A percentile compares a stretch with the other conserved stretches of the same genome.
phyloP scores from a whole-genome alignment of 306 rosid species.

The Glycyrrhiza uralensis region DNA sequence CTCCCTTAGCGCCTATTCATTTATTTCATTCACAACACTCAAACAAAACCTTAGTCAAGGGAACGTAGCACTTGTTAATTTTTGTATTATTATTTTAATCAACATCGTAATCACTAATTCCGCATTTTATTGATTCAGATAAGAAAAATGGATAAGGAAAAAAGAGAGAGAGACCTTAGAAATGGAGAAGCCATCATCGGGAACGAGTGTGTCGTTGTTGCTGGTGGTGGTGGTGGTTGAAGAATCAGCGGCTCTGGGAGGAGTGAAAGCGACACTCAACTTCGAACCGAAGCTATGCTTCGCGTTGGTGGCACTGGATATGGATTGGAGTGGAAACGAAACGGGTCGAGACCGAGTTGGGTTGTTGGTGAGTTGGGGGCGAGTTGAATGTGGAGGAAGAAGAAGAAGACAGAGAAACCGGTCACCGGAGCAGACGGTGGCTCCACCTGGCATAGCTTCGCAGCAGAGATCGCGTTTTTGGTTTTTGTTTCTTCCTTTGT shows the following conservation, averaged over 20 bases:
- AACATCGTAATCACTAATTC: too few relatives aligned
- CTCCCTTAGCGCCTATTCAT: too few relatives aligned
- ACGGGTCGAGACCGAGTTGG: conserved; percentile 4
- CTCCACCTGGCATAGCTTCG: conserved; percentile 24
- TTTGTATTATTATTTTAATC: too few relatives aligned
- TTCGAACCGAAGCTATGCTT: not conserved
- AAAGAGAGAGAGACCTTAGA: too few relatives aligned
- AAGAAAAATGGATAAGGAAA: too few relatives aligned
- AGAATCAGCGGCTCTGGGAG: conserved; percentile 65
- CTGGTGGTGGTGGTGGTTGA: conserved; percentile 49
- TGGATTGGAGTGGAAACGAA: not conserved
- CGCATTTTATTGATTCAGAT: too few relatives aligned
- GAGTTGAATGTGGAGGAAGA: conserved; percentile 25
- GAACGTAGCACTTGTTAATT: too few relatives aligned
- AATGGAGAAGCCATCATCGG: conserved; percentile 67
- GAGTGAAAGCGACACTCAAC: conserved; percentile 13
- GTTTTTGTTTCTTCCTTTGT: not conserved
- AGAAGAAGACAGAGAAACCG: conserved; percentile 6
- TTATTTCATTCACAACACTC: too few relatives aligned
- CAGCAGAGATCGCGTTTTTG: not conserved
- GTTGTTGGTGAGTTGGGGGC: conserved; percentile 24
- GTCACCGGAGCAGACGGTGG: conserved; percentile 36
- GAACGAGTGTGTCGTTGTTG: conserved; percentile 32
- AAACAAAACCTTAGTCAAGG: too few relatives aligned
- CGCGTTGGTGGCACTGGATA: not conserved